Base-by-base conservation (phyloP, 1,284 basidiomycete genomes). In the Rhodotorula glutinis region DNA sequence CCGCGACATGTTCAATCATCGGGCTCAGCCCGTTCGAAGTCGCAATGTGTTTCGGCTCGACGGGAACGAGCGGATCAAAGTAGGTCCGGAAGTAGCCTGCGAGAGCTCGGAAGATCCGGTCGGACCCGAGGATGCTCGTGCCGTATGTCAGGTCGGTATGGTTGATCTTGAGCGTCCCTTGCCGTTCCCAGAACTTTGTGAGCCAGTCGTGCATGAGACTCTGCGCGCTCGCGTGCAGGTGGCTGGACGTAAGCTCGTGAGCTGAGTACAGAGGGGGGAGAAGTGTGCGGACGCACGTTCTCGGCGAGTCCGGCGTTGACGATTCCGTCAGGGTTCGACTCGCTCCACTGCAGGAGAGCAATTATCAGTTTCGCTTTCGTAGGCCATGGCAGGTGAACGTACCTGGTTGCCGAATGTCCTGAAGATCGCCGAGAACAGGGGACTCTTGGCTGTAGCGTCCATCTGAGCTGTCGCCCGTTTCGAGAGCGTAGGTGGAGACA, bases 1-100 rank as follows among this genome's bases (percentile, higher is more conserved):
- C 76, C 60, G 79, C 78, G 4, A 81, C 76, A 69, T 80, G 79
- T 67, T 80, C 80, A 38, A 81, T 72, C 2, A 80, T 69, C 14
- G 73, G 41, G 1, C 65, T 65, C 10, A 74, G 66, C 16, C 75
- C 75, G 54, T 73, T 75, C 25, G 75, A 76, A 4, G 71, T 67
- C 13, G 73, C 68, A 57, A 78, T 72, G 57, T 79, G 73, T 27
- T 71, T 57, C 4, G 61, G 60, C 25, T 72, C 57, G 58, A 79
- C 71, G 0, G 73, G 73, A 19, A 65, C 40, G 53, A 63, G 29
- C 2, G 73, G 69, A 13, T 63, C 5, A 46, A 75, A 73, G 60
- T 73, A 57, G 9, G 46, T 29, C 23, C 61, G 21, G 56, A 71
- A 71, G 53, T 67, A 58, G 16, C 47, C 38, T n/a, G 59, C 49